Evolutionary conservation across 2,329 filamentous ascomycete genomes (phyloP).

Genomic region (Colletotrichum sp.): DNA sequence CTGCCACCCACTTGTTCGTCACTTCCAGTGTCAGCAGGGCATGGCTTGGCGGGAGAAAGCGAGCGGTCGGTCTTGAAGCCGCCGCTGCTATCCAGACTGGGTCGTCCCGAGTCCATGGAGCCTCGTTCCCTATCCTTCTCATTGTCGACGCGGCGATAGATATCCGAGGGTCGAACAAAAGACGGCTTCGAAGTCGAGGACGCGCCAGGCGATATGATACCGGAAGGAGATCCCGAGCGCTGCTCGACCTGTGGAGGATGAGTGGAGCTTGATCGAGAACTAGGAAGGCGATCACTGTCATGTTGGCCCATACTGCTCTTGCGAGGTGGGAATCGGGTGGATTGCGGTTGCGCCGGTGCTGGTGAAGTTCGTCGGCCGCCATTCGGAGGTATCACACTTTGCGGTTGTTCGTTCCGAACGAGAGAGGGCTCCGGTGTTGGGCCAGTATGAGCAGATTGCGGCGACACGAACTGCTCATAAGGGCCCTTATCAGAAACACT

Average conservation of each 20-base stretch:
- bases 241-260: constrained; percentile 37
- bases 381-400: constrained; percentile 5
- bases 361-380: background rate
- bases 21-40: background rate
- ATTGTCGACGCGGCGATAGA: constrained; percentile 75
- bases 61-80: background rate
- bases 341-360: constrained; percentile 25
- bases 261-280: constrained; percentile 33
- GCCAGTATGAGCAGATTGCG: constrained; percentile 17
- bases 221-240: constrained; percentile 44
- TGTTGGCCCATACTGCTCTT: constrained; percentile 66
- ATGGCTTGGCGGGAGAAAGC: background rate
- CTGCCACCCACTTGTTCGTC: constrained; percentile 10
- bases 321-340: constrained; percentile 59
- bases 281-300: constrained; percentile 30
- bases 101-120: constrained; percentile 62
- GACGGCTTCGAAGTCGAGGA: constrained; percentile 61
- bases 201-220: constrained; percentile 35
- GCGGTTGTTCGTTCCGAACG: constrained; percentile 7
- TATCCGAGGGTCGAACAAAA: constrained; percentile 77
- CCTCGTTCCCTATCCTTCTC: constrained; percentile 63
- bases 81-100: constrained; percentile 58
- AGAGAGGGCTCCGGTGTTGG: constrained; percentile 2
- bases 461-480: constrained; percentile 25
- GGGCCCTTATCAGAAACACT: constrained; percentile 14